Percentiles rank a stretch among this genome's conserved stretches.
These are phyloP conservation scores for Hysterangium stoloniferum DNA, from an alignment of 768 basidiomycete genomes.

Conservation along the genomic window DNA sequence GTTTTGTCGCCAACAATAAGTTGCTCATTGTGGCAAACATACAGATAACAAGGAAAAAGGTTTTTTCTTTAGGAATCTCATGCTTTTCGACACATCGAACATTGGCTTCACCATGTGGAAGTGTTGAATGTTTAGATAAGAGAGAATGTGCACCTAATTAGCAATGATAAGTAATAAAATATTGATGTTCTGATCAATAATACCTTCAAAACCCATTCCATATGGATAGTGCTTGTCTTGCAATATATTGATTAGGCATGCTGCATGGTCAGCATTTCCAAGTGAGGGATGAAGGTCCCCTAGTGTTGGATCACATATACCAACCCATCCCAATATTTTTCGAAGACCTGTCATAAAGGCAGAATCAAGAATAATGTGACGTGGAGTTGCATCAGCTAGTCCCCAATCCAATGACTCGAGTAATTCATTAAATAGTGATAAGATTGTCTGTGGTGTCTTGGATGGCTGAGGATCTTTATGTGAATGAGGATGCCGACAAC, in stretches of 20 bases:
- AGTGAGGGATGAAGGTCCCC: conserved; percentile 17
- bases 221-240: conserved; percentile 15
- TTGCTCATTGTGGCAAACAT: conserved; percentile 19
- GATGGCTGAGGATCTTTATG: conserved; percentile 6
- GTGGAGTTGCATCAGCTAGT: conserved; percentile 24
- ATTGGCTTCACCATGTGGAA: conserved; percentile 13
- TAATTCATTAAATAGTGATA: conserved; percentile 14
- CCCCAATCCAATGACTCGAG: conserved; percentile 19
- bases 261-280: conserved; percentile 20
- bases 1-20: conserved; percentile 11
- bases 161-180: background rate
- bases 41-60: conserved; percentile 18
- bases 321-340: conserved; percentile 16
- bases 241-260: conserved; percentile 17
- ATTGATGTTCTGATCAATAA: no score
- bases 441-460: conserved; percentile 11
- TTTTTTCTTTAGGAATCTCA: conserved; percentile 5
- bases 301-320: conserved; percentile 10
- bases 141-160: conserved; percentile 10
- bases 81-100: conserved; percentile 19
- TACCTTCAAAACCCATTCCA: conserved; percentile 23
- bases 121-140: conserved; percentile 10
- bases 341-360: conserved; percentile 19
- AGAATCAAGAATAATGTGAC: conserved; percentile 19
- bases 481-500: conserved; percentile 13